phyloP scores from a whole-genome alignment of 352 stramenopile species.

The Pythium scleroteichum region DNA sequence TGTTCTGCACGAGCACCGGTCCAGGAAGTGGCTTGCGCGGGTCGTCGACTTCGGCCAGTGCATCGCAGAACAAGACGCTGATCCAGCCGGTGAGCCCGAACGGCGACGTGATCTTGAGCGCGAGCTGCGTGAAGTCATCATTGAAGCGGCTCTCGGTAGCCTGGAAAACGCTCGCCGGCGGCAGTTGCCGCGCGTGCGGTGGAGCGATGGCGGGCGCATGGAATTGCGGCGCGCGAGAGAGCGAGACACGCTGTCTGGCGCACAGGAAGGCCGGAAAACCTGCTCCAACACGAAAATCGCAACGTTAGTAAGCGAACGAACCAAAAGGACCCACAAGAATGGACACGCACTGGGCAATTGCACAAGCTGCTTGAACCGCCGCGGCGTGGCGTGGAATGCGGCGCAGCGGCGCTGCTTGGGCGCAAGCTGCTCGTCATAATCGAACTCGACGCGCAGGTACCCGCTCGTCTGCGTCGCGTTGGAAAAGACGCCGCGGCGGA shows the following conservation, averaged over 20 bases:
- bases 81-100: constrained; percentile 72
- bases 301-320: too few relatives aligned
- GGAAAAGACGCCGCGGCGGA: constrained; percentile 74
- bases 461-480: constrained; percentile 63
- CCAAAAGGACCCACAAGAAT: background rate
- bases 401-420: constrained; percentile 25
- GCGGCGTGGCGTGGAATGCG: constrained; percentile 21
- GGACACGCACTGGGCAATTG: constrained; percentile 49
- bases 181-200: constrained; percentile 39
- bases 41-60: constrained; percentile 57
- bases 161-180: constrained; percentile 67
- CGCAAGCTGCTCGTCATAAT: constrained; percentile 33
- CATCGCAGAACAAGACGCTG: constrained; percentile 54
- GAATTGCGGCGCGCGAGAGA: constrained; percentile 57
- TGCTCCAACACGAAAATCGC: constrained; percentile 16
- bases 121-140: constrained; percentile 66
- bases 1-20: constrained; percentile 67
- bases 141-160: constrained; percentile 70
- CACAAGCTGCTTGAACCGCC: constrained; percentile 53
- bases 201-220: constrained; percentile 32
- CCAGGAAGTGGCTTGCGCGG: constrained; percentile 32
- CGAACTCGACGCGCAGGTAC: constrained; percentile 68
- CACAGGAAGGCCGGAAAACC: constrained; percentile 67
- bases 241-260: constrained; percentile 45
- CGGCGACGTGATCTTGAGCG: constrained; percentile 65